phyloP scores from a whole-genome alignment of 73 alveolate species.

The Stentor roeselii region DNA sequence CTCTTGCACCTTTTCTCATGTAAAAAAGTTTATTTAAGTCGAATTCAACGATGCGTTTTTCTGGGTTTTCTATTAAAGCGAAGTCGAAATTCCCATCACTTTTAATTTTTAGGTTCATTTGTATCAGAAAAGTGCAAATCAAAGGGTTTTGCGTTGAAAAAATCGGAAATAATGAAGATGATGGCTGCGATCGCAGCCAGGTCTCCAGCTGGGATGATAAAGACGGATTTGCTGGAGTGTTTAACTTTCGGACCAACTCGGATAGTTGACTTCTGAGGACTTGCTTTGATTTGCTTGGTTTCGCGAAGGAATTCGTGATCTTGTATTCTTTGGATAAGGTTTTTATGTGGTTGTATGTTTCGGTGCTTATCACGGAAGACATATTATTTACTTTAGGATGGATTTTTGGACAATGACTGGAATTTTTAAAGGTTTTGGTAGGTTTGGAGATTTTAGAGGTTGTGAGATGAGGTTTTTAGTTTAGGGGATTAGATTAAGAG shows the following conservation, averaged over 20 bases:
- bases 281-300: not conserved
- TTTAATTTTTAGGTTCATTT: constrained; percentile 1
- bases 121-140: not conserved
- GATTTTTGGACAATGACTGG: no score
- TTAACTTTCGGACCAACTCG: not conserved
- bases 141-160: not conserved
- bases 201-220: not conserved
- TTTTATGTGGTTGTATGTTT: not conserved
- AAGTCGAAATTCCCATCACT: constrained; percentile 1
- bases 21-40: not conserved
- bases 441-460: no score
- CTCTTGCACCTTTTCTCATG: not conserved
- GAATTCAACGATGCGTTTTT: not conserved
- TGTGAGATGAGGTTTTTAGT: no score
- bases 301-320: not conserved
- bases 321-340: not conserved
- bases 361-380: not conserved
- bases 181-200: not conserved
- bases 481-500: no score
- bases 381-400: no score
- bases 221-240: not conserved
- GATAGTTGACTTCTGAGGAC: not conserved
- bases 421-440: no score
- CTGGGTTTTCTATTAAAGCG: not conserved
- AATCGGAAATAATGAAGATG: not conserved